phyloP scores from a whole-genome alignment of 163 green algal genomes.

The Scenedesmus sp. region DNA sequence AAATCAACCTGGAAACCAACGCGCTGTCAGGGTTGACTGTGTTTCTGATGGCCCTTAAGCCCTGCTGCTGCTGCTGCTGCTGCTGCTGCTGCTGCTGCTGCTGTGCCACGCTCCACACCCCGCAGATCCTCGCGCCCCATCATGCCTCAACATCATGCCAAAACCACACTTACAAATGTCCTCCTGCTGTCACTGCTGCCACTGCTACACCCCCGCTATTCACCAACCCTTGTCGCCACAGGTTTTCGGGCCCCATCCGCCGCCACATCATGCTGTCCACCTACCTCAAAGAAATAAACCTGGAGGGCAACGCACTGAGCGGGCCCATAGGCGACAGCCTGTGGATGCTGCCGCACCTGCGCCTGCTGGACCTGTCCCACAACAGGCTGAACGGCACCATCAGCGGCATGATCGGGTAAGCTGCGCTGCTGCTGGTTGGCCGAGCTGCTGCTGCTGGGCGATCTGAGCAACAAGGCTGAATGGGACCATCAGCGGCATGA shows the following conservation, averaged over 20 bases:
- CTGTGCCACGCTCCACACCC: too few species aligned
- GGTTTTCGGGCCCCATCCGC: conserved; percentile 7
- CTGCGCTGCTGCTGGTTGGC: too few species aligned
- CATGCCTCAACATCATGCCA: too few species aligned
- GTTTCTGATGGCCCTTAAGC: too few species aligned
- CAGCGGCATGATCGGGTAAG: conserved; percentile 22
- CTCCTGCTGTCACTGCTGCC: too few species aligned
- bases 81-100: too few species aligned
- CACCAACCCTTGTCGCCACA: neutral
- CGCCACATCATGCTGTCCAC: conserved; percentile 35
- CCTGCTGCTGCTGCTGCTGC: too few species aligned
- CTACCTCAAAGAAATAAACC: conserved; percentile 33
- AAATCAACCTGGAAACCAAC: conserved; percentile 30
- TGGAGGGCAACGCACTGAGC: conserved; percentile 23
- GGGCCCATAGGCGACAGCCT: conserved; percentile 11
- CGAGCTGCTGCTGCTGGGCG: neutral
- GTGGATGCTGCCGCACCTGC: conserved; percentile 39
- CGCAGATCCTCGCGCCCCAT: too few species aligned
- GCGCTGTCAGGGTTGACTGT: neutral
- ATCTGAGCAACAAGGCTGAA: too few species aligned
- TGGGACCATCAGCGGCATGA: too few species aligned
- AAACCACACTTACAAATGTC: too few species aligned
- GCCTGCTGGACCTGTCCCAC: conserved; percentile 2
- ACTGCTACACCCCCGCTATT: neutral
- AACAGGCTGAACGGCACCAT: conserved; percentile 35